phyloP scores from a whole-genome alignment of 2,329 filamentous ascomycete genomes.

The Cytospora leucostoma region DNA sequence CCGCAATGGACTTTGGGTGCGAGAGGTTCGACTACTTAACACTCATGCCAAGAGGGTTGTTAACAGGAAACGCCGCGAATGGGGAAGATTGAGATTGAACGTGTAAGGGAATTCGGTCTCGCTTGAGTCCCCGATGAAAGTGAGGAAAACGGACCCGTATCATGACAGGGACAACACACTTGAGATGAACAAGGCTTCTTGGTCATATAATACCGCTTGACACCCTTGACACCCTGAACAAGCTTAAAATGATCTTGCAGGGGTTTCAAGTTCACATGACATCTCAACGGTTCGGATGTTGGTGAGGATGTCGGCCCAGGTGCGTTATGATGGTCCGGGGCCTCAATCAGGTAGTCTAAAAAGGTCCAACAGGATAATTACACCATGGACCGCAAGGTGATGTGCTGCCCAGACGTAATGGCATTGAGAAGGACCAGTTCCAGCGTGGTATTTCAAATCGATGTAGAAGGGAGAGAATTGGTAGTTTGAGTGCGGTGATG shows the following conservation, averaged over 20 bases:
- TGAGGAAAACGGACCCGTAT: not conserved
- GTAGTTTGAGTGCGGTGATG: slow-evolving; percentile 21
- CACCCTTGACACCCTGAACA: slow-evolving; percentile 5
- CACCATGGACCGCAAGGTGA: not conserved
- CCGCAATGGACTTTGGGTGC: not conserved
- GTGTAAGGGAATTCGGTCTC: not conserved
- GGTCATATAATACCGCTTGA: not conserved
- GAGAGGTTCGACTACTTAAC: slow-evolving; percentile 8
- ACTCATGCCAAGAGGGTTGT: not conserved
- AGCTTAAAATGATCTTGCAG: slow-evolving; percentile 20
- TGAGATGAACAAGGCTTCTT: slow-evolving; percentile 12
- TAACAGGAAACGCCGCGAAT: not conserved
- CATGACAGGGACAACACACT: not conserved
- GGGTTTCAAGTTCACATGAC: slow-evolving; percentile 16
- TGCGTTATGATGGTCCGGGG: not conserved
- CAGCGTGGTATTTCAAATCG: slow-evolving; percentile 6
- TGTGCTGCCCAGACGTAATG: not conserved
- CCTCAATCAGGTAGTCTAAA: not conserved
- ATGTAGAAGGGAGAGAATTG: slow-evolving; percentile 14
- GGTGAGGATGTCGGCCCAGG: not conserved
- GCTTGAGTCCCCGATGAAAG: not conserved
- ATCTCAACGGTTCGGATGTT: slow-evolving; percentile 17
- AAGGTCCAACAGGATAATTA: not conserved
- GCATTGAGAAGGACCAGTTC: not conserved
- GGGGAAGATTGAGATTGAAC: not conserved